A percentile compares a stretch with the other conserved stretches of the same genome.
These are phyloP conservation scores for Abrus pulchellus DNA, from an alignment of 306 rosid genomes.

Conservation along the genomic window DNA sequence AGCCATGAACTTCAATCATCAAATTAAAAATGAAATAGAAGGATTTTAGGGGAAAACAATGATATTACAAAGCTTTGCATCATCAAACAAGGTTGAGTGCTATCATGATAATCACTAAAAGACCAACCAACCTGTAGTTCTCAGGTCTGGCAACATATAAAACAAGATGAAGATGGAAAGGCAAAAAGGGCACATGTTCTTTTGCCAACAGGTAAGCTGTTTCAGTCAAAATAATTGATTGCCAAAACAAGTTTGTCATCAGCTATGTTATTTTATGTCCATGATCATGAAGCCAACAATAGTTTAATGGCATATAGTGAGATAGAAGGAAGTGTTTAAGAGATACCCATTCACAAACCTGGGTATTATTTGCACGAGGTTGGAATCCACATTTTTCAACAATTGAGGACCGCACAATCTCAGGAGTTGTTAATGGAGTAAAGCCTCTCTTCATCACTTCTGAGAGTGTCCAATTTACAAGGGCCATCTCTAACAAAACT, in stretches of 20 bases:
- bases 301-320: slow-evolving; percentile 14
- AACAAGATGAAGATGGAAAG: slow-evolving; percentile 20
- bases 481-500: slow-evolving; percentile 89
- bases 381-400: slow-evolving; percentile 98
- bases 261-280: slow-evolving; percentile 25
- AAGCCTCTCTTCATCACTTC: slow-evolving; percentile 92
- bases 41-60: slow-evolving; percentile 27
- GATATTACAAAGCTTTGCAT: slow-evolving; percentile 30
- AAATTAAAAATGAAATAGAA: slow-evolving; percentile 20
- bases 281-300: slow-evolving; percentile 13
- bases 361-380: slow-evolving; percentile 93
- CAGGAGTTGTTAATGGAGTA: slow-evolving; percentile 89
- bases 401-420: slow-evolving; percentile 90
- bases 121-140: slow-evolving; percentile 37
- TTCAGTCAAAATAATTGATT: slow-evolving; percentile 35
- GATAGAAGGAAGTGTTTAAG: slow-evolving; percentile 17
- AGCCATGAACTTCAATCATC: slow-evolving; percentile 37
- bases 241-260: slow-evolving; percentile 18
- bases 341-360: slow-evolving; percentile 61
- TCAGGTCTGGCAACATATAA: slow-evolving; percentile 12
- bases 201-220: slow-evolving; percentile 3
- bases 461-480: slow-evolving; percentile 87
- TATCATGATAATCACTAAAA: slow-evolving; percentile 25
- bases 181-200: neutral
- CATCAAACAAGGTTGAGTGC: slow-evolving; percentile 24